Evolutionary conservation across 148 eudicot species (phyloP), one percentile per base, ranked within the genome.

Genomic region (Pharnaceum exiguum): DNA sequence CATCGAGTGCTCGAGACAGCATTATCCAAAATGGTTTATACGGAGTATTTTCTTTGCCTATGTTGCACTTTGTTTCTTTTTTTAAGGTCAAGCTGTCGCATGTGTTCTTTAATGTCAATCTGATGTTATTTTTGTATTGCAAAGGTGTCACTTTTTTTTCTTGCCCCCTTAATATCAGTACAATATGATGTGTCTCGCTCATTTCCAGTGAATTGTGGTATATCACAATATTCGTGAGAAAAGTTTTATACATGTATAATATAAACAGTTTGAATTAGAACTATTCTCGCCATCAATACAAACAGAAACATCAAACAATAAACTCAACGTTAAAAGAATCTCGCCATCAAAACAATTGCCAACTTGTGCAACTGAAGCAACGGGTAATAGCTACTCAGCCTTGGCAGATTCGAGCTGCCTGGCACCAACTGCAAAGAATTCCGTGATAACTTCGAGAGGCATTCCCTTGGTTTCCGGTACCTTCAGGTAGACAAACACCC

Each of bases 381-480:
- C 24, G 18, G 24, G 47, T 46, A 16, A 7, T 53, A 45, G 24
- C 56, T 60, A 65, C 51, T 71, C 77, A 3, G 26, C 65, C 56
- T 71, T 71, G 22, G 69, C 32, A 32, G 71, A 66, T 46, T 51
- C 71, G 12, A 49, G 30, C 54, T 75, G 78, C 44, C 68, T 75
- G 0, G 90, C 82, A 24, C 84, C 91, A 40, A 86, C 78, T n/a
- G 90, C 81, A 33, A 89, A 89, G 77, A 90, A 86, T 75, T 86
- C 95, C 0, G 90, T 83, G 44, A 89, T 83, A 46, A 89, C 97
- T 74, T 89, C 97, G 16, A 89, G 74, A 5, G 97, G 97, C 97
- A 90, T 86, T 7, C 90, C 91, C 75, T 90, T 90, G 2, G 97
- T 90, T 65, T 90, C 97, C 0, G 95, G 95, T 33, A 90, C 95